phyloP scores from a whole-genome alignment of 768 basidiomycete species.

The Pisolithus tinctorius region DNA sequence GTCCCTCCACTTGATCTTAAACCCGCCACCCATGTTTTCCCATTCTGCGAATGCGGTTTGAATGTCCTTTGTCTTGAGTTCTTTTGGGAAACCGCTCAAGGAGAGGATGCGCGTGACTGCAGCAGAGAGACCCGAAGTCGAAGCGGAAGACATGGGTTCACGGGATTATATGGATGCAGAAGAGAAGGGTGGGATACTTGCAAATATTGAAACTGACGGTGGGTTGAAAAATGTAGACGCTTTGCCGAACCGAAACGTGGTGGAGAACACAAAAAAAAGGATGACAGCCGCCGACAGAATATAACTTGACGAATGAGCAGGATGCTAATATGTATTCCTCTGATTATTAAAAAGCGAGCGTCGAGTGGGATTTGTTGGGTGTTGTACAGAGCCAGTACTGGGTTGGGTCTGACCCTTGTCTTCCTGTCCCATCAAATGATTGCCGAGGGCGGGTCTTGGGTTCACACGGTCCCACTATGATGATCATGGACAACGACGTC shows the following conservation, averaged over 20 bases:
- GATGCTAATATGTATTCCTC: slow-evolving; percentile 1
- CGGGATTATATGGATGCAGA: slow-evolving; percentile 2
- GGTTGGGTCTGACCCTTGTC: slow-evolving; percentile 21
- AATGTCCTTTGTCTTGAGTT: slow-evolving; percentile 97
- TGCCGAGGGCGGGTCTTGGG: too few relatives aligned
- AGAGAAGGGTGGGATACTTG: neutral
- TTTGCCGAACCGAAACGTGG: slow-evolving; percentile 26
- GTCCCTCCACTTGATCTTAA: slow-evolving; percentile 99
- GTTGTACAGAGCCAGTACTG: slow-evolving; percentile 18
- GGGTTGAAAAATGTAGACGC: slow-evolving; percentile 11
- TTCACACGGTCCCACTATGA: slow-evolving; percentile 2
- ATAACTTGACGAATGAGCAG: slow-evolving; percentile 3
- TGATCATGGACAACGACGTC: slow-evolving; percentile 56
- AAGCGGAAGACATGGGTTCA: slow-evolving; percentile 49
- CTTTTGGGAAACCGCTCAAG: slow-evolving; percentile 87
- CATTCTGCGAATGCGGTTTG: slow-evolving; percentile 87
- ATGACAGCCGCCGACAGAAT: neutral
- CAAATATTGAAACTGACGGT: slow-evolving; percentile 1
- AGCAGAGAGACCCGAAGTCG: slow-evolving; percentile 80
- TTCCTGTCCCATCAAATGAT: too few relatives aligned
- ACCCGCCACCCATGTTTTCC: slow-evolving; percentile 81
- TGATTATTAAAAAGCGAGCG: slow-evolving; percentile 17
- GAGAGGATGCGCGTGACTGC: slow-evolving; percentile 94
- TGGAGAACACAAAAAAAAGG: slow-evolving; percentile 6
- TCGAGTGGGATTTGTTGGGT: slow-evolving; percentile 12